Conservation (phyloP, 192 early-diverging fungal species). For the Linnemannia elongata region DNA sequence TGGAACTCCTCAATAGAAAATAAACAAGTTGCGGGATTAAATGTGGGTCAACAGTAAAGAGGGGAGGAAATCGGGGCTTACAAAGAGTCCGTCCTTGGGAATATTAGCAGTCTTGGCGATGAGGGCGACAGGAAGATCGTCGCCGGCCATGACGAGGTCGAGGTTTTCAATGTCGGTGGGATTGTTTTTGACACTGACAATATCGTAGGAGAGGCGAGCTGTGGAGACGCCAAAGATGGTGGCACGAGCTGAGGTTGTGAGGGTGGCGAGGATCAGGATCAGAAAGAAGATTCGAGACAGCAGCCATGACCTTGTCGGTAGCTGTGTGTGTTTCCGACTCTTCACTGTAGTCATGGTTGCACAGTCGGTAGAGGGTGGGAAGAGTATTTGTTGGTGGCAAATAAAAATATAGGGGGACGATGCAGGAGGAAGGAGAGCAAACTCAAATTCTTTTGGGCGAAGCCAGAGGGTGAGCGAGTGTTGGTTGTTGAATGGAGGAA, state of each 20-base stretch:
- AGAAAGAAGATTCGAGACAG: background rate
- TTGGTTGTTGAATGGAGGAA: background rate
- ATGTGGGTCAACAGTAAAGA: background rate
- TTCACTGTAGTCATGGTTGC: background rate
- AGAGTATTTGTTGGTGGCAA: background rate
- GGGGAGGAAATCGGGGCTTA: background rate
- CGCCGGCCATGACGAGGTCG: conserved; percentile 16
- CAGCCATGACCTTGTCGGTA: background rate
- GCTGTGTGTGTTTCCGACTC: background rate
- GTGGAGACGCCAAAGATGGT: conserved; percentile 24
- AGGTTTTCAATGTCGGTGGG: conserved; percentile 9
- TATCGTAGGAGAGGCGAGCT: conserved; percentile 31
- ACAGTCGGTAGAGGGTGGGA: background rate
- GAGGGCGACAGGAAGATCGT: conserved; percentile 16
- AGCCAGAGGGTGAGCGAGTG: background rate
- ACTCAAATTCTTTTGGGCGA: conserved; percentile 1
- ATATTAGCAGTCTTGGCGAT: conserved; percentile 30
- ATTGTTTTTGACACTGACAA: conserved; percentile 17
- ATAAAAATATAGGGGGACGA: background rate
- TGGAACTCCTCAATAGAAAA: background rate
- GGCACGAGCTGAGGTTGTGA: conserved; percentile 7
- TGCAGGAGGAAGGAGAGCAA: background rate
- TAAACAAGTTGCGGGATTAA: background rate
- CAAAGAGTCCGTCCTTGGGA: conserved; percentile 25
- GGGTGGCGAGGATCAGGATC: background rate